Conservation (phyloP, 1,139 yeast genomes). For the Taphrina sp. region DNA sequence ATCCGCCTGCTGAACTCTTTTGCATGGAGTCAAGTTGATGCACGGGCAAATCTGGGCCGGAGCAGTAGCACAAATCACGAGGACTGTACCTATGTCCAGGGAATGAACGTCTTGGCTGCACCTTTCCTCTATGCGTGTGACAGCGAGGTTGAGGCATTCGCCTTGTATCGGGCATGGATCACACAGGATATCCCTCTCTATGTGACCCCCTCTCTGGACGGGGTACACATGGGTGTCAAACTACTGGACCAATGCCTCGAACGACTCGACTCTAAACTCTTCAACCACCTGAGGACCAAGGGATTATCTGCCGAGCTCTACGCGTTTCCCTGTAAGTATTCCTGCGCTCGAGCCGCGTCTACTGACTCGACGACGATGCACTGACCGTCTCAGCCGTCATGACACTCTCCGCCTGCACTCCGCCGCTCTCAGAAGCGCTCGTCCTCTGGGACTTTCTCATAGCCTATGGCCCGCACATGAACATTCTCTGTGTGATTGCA, state of each 20-base stretch:
- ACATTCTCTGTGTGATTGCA: slow-evolving; percentile 78
- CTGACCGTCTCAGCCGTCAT: slow-evolving; percentile 52
- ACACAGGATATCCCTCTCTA: slow-evolving; percentile 71
- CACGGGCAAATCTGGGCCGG: not conserved
- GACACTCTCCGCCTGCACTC: slow-evolving; percentile 86
- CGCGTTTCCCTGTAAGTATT: slow-evolving; percentile 63
- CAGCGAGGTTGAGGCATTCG: slow-evolving; percentile 84
- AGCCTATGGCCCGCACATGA: slow-evolving; percentile 89
- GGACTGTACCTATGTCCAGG: slow-evolving; percentile 66
- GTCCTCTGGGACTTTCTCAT: slow-evolving; percentile 86
- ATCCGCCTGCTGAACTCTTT: slow-evolving; percentile 70
- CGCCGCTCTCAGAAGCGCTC: slow-evolving; percentile 72
- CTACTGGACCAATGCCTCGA: slow-evolving; percentile 67
- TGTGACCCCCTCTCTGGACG: slow-evolving; percentile 71
- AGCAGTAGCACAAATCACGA: not conserved
- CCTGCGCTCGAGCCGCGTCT: not conserved
- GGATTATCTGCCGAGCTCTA: slow-evolving; percentile 76
- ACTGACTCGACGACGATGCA: not conserved
- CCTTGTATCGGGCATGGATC: slow-evolving; percentile 61
- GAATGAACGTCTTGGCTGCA: slow-evolving; percentile 83
- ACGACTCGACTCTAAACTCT: slow-evolving; percentile 71
- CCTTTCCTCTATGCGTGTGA: slow-evolving; percentile 76
- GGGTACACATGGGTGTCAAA: slow-evolving; percentile 73
- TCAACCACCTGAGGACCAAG: slow-evolving; percentile 59
- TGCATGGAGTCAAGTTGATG: slow-evolving; percentile 53